phyloP scores from a whole-genome alignment of 2,329 filamentous ascomycete genomes.

The Ceratocystis smalleyi region DNA sequence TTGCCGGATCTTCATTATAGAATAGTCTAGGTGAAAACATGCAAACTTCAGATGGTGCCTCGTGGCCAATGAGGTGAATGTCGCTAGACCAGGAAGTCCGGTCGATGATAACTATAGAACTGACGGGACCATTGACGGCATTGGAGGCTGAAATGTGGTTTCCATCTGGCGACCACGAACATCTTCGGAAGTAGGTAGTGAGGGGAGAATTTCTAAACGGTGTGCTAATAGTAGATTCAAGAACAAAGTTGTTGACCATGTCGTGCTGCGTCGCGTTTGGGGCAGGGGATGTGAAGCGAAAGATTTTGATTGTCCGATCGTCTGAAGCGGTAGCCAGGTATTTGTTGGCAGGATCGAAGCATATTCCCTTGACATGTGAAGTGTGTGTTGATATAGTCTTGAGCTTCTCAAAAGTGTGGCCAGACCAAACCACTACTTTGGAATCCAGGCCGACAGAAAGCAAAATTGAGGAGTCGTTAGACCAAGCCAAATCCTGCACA shows the following conservation, averaged over 20 bases:
- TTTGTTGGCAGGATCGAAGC: constrained; percentile 96
- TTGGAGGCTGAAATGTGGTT: constrained; percentile 95
- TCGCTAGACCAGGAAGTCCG: constrained; percentile 87
- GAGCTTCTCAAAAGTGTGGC: constrained; percentile 92
- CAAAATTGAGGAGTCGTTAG: constrained; percentile 83
- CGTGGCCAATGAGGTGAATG: constrained; percentile 93
- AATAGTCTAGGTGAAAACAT: constrained; percentile 91
- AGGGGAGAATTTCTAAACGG: constrained; percentile 86
- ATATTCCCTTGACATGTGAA: constrained; percentile 96
- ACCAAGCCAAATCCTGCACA: constrained; percentile 96
- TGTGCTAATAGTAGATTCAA: constrained; percentile 76
- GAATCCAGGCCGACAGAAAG: constrained; percentile 94
- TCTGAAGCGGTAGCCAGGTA: constrained; percentile 98
- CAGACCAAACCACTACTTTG: constrained; percentile 96
- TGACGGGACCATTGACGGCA: constrained; percentile 91
- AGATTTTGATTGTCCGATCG: constrained; percentile 91
- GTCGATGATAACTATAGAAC: constrained; percentile 90
- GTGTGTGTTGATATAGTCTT: constrained; percentile 88
- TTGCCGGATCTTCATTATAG: constrained; percentile 49
- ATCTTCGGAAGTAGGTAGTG: constrained; percentile 90
- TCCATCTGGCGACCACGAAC: constrained; percentile 95
- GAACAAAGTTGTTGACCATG: constrained; percentile 88
- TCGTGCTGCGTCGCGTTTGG: constrained; percentile 90
- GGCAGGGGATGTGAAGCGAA: constrained; percentile 78
- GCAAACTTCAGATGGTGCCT: constrained; percentile 92